Evolutionary conservation across 1,284 basidiomycete genomes (phyloP).

Genomic region (Phenoliferia sp.): DNA sequence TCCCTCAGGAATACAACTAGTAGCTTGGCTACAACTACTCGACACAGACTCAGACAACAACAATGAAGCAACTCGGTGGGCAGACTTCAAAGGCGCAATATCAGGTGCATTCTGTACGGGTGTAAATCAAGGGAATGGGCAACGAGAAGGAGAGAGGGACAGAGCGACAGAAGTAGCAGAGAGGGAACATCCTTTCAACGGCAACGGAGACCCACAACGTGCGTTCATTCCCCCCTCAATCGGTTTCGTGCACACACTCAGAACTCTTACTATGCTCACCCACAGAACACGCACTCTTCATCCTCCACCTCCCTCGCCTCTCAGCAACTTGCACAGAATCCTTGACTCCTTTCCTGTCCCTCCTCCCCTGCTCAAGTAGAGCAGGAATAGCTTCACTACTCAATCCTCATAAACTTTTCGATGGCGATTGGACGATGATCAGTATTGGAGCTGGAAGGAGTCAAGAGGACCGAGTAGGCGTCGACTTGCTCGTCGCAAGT

Average conservation of each 20-base stretch:
- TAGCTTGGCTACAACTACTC: constrained; percentile 64
- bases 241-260: not conserved
- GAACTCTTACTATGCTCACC: too few species aligned
- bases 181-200: constrained; percentile 12
- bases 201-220: constrained; percentile 12
- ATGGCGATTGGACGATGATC: constrained; percentile 82
- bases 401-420: constrained; percentile 79
- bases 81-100: constrained; percentile 75
- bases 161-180: not conserved
- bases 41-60: constrained; percentile 15
- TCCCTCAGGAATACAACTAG: constrained; percentile 69
- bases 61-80: constrained; percentile 59
- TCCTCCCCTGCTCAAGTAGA: constrained; percentile 86
- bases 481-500: constrained; percentile 72
- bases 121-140: constrained; percentile 50
- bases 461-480: constrained; percentile 49
- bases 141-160: constrained; percentile 11
- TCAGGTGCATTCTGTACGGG: constrained; percentile 93
- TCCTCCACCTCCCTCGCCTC: constrained; percentile 55
- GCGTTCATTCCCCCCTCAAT: constrained; percentile 14
- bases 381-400: constrained; percentile 82
- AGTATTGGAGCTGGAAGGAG: constrained; percentile 54
- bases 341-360: constrained; percentile 88
- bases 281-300: constrained; percentile 56
- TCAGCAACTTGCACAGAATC: constrained; percentile 95